A percentile compares a stretch with the other conserved stretches of the same genome.
These are phyloP conservation scores for Solanum arcanum DNA, from an alignment of 257 asterid species.

Conservation along the genomic window DNA sequence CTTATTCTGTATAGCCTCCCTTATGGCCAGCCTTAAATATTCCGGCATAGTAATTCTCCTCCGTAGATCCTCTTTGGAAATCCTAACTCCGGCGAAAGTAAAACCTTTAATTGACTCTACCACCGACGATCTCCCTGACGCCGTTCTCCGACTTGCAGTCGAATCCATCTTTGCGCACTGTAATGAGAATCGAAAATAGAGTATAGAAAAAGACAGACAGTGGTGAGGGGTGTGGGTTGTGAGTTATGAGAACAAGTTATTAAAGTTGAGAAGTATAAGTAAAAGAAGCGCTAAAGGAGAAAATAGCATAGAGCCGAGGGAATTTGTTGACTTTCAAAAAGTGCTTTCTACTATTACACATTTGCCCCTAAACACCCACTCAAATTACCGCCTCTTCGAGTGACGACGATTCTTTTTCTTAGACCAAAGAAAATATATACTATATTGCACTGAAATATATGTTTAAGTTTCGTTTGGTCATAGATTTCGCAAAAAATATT, in stretches of 20 bases:
- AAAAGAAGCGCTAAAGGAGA: neutral
- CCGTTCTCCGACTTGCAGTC: neutral
- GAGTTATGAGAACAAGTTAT: neutral
- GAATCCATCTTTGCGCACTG: neutral
- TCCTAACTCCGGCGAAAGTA: constrained; percentile 42
- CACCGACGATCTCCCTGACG: constrained; percentile 56
- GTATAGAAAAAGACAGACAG: neutral
- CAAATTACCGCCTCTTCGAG: neutral
- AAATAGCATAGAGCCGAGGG: neutral
- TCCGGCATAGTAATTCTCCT: constrained; percentile 62
- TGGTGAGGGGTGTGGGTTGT: neutral
- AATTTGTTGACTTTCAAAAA: neutral
- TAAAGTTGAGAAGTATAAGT: neutral
- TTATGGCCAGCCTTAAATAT: constrained; percentile 57
- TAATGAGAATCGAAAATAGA: neutral
- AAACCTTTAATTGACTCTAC: constrained; percentile 57
- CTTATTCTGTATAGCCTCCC: constrained; percentile 57
- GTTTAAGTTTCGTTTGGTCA: fast-evolving
- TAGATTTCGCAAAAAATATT: no score
- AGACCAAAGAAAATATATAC: neutral
- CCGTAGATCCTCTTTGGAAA: constrained; percentile 60
- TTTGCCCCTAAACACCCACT: neutral
- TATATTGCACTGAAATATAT: no score
- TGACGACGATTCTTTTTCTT: neutral
- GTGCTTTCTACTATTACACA: neutral